Percentiles rank a stretch among this genome's conserved stretches.
Evolutionary conservation across 2,329 filamentous ascomycete species (phyloP).

Genomic region (Phialophora chinensis): DNA sequence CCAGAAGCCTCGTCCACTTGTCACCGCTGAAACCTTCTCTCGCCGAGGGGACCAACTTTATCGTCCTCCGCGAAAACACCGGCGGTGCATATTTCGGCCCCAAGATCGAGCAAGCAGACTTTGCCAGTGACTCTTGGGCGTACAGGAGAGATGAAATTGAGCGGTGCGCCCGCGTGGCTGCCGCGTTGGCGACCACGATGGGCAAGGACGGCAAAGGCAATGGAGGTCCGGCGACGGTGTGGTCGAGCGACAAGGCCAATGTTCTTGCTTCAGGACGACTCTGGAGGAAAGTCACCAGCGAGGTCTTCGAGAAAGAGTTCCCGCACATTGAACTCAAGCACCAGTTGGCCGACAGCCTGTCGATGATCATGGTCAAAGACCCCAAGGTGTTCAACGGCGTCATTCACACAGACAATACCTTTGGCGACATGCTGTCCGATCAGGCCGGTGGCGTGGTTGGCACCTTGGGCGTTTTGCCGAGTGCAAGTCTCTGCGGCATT

Average conservation of each 20-base stretch:
- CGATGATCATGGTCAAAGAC: constrained; percentile 97
- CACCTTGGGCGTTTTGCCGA: constrained; percentile 94
- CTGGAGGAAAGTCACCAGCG: constrained; percentile 53
- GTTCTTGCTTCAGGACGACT: constrained; percentile 59
- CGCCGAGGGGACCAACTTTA: constrained; percentile 76
- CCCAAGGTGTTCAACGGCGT: constrained; percentile 90
- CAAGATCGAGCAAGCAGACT: constrained; percentile 53
- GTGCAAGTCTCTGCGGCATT: constrained; percentile 97
- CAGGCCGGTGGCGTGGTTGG: constrained; percentile 99
- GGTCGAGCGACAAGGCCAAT: constrained; percentile 60
- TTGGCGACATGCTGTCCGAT: constrained; percentile 98
- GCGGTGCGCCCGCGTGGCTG: constrained; percentile 55
- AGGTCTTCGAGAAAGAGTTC: constrained; percentile 73
- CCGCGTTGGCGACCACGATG: constrained; percentile 51
- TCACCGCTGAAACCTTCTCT: constrained; percentile 56
- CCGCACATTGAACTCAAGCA: constrained; percentile 94
- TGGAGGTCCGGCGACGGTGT: constrained; percentile 47
- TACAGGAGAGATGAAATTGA: constrained; percentile 56
- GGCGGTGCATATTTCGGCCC: constrained; percentile 53
- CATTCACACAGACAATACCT: constrained; percentile 95
- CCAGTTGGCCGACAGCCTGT: constrained; percentile 98
- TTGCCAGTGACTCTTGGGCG: constrained; percentile 57
- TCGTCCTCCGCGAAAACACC: constrained; percentile 56
- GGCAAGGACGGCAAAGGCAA: constrained; percentile 35
- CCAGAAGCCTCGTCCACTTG: constrained; percentile 45